Conservation (phyloP, 2,329 filamentous ascomycete species). For the Ophiostoma sp. region DNA sequence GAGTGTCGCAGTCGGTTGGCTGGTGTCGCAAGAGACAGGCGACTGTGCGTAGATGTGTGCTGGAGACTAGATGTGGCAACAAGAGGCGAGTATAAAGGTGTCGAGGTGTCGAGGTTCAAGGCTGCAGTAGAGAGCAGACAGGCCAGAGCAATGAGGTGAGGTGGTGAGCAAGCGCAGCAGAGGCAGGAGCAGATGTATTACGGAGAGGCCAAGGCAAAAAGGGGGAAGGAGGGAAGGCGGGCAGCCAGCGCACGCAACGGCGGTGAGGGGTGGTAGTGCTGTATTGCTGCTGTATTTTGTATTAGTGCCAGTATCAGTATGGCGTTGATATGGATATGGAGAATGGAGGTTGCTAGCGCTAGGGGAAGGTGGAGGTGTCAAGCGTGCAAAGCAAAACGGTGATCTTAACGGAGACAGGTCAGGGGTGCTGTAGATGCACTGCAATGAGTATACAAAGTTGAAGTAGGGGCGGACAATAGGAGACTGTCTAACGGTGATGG, state of each 20-base stretch:
- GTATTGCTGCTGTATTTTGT: conserved; percentile 1
- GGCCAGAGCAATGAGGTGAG: not conserved
- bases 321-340: not conserved
- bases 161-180: not conserved
- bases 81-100: not conserved
- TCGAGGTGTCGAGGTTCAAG: not conserved
- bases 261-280: conserved; percentile 22
- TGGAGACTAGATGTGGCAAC: not conserved
- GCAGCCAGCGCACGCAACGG: conserved; percentile 16
- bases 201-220: conserved; percentile 1
- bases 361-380: not conserved
- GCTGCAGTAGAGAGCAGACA: not conserved
- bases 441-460: not conserved
- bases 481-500: not conserved
- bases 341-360: not conserved
- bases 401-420: conserved; percentile 8
- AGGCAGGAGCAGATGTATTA: not conserved
- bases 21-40: conserved; percentile 5
- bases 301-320: not conserved
- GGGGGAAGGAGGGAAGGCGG: conserved; percentile 12
- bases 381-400: not conserved
- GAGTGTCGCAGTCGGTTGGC: not conserved
- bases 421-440: not conserved
- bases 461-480: not conserved
- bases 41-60: conserved; percentile 2